phyloP scores from a whole-genome alignment of 192 early-diverging fungal genomes.

The Coemansia sp. region DNA sequence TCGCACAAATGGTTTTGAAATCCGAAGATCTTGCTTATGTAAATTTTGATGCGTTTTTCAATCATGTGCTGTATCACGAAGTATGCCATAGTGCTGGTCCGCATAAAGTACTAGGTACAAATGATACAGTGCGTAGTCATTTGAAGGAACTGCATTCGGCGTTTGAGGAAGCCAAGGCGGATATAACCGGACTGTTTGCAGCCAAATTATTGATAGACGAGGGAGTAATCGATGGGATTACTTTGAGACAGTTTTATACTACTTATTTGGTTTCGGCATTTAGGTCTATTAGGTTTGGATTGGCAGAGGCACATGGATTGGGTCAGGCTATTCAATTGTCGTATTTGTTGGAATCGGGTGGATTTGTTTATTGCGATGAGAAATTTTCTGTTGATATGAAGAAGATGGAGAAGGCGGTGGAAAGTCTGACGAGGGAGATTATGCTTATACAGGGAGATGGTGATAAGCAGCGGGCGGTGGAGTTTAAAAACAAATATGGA shows the following conservation, averaged over 20 bases:
- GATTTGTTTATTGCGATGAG: constrained; percentile 54
- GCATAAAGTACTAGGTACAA: constrained; percentile 53
- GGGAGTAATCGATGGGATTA: constrained; percentile 60
- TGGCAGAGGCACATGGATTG: constrained; percentile 67
- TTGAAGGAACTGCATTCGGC: constrained; percentile 70
- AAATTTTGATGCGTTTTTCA: constrained; percentile 69
- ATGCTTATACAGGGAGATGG: constrained; percentile 73
- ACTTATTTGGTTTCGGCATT: constrained; percentile 75
- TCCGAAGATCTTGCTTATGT: constrained; percentile 59
- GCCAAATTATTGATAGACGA: constrained; percentile 60
- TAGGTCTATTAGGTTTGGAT: constrained; percentile 69
- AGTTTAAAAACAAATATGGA: constrained; percentile 61
- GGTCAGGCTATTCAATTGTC: constrained; percentile 74
- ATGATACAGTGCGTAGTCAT: constrained; percentile 64
- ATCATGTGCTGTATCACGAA: constrained; percentile 72
- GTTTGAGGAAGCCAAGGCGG: constrained; percentile 79
- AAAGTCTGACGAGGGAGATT: constrained; percentile 62
- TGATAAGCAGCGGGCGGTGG: constrained; percentile 60
- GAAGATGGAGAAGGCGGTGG: constrained; percentile 58
- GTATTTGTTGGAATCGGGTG: constrained; percentile 67
- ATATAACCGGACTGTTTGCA: constrained; percentile 68
- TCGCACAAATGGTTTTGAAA: constrained; percentile 58
- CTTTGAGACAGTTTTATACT: constrained; percentile 64
- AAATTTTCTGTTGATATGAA: constrained; percentile 65
- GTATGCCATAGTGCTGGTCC: constrained; percentile 72